These are phyloP conservation scores for Aspergillus nomiae DNA, from an alignment of 2,329 filamentous ascomycete species.

Conservation along the genomic window DNA sequence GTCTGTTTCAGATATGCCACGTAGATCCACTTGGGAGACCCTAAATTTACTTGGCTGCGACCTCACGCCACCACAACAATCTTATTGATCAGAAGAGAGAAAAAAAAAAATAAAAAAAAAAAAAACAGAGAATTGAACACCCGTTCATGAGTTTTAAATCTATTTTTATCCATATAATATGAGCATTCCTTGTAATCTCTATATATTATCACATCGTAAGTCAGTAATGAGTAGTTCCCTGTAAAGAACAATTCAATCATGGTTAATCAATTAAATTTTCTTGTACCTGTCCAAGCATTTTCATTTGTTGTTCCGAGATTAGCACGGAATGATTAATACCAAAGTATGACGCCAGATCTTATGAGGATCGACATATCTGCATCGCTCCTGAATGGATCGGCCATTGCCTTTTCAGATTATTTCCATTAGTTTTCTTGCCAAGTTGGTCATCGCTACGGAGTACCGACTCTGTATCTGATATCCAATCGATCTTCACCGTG, in stretches of 20 bases:
- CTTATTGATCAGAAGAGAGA: neutral
- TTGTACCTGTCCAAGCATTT: neutral
- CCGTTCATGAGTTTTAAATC: neutral
- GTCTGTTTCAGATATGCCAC: conserved; percentile 7
- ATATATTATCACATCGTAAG: neutral
- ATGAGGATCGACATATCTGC: conserved; percentile 10
- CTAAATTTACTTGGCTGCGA: neutral
- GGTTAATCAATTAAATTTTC: neutral
- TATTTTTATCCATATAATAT: neutral
- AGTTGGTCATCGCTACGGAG: neutral
- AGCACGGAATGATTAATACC: neutral
- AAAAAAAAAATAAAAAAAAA: neutral
- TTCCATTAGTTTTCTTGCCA: no score
- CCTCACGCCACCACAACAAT: neutral
- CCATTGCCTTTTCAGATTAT: neutral
- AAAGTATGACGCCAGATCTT: conserved; percentile 4
- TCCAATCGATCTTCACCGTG: conserved; percentile 4
- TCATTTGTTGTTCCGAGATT: neutral
- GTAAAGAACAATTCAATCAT: neutral
- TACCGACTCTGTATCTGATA: neutral
- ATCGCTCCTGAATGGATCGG: neutral
- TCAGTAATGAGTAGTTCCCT: neutral
- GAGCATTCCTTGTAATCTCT: neutral
- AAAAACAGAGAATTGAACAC: neutral
- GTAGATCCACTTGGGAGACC: conserved; percentile 6